Percentiles rank a stretch among this genome's conserved stretches.
Evolutionary conservation across 2,329 filamentous ascomycete species (phyloP).

Genomic region (Ophiostoma australiae): DNA sequence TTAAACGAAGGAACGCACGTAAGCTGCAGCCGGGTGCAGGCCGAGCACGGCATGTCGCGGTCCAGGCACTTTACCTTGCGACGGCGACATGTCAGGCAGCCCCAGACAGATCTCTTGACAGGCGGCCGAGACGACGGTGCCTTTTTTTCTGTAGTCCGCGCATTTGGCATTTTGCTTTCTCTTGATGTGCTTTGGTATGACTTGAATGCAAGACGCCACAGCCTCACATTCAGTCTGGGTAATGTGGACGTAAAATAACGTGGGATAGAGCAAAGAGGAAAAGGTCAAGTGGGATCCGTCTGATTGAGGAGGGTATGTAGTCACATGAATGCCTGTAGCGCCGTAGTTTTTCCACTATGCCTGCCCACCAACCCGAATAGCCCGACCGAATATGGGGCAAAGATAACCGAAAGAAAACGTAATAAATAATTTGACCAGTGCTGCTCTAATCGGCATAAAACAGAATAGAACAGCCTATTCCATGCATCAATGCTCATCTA

Average conservation of each 20-base stretch:
- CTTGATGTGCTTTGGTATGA: not conserved
- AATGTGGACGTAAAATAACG: not conserved
- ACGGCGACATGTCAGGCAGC: conserved; percentile 25
- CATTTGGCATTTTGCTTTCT: not conserved
- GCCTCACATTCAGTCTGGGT: not conserved
- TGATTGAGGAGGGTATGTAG: not conserved
- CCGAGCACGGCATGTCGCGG: conserved; percentile 21
- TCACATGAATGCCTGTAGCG: not conserved
- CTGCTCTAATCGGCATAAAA: not conserved
- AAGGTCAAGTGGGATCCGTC: not conserved
- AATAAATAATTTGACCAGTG: not conserved
- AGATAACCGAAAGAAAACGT: conserved; percentile 5
- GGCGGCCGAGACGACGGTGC: not conserved
- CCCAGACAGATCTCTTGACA: conserved; percentile 23
- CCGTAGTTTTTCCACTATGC: not conserved
- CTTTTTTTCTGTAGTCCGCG: not conserved
- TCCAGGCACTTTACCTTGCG: conserved; percentile 26
- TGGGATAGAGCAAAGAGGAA: not conserved
- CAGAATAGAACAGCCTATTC: not conserved
- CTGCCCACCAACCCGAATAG: not conserved
- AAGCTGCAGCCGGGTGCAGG: conserved; percentile 23
- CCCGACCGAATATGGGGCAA: conserved; percentile 2
- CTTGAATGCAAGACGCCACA: not conserved
- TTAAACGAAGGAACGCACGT: conserved; percentile 21
- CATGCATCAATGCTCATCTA: not conserved